These are phyloP conservation scores for Salix caprea DNA, from an alignment of 345 rosid species.

Conservation along the genomic window DNA sequence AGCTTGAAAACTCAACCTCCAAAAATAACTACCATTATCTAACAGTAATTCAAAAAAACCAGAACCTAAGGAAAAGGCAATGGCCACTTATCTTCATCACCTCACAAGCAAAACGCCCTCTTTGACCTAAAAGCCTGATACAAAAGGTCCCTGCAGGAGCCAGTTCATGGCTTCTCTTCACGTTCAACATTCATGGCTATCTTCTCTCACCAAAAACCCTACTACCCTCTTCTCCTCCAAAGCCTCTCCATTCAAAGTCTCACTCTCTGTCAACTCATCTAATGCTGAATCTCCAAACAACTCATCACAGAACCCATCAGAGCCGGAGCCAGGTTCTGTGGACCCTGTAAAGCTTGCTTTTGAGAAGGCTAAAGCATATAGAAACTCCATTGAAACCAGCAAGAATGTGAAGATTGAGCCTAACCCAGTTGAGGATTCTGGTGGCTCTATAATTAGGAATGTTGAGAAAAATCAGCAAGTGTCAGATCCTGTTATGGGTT, in stretches of 20 bases:
- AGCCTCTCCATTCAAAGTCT: conserved; percentile 23
- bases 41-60: neutral
- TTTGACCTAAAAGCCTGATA: neutral
- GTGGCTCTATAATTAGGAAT: neutral
- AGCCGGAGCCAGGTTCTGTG: conserved; percentile 21
- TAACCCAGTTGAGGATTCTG: conserved; percentile 13
- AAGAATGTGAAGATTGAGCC: neutral
- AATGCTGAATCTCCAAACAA: conserved; percentile 19
- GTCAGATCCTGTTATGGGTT: conserved; percentile 35
- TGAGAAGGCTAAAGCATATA: conserved; percentile 58
- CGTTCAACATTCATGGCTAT: conserved; percentile 28
- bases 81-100: neutral
- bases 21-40: neutral
- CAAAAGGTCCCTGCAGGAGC: neutral
- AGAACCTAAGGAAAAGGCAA: neutral
- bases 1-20: neutral
- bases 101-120: too few species aligned
- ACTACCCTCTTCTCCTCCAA: conserved; percentile 30
- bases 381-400: conserved; percentile 18
- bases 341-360: conserved; percentile 71
- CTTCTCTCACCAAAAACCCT: conserved; percentile 35
- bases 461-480: conserved; percentile 15
- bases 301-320: conserved; percentile 16
- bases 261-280: conserved; percentile 29
- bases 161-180: conserved; percentile 14